phyloP scores from a whole-genome alignment of 2,329 filamentous ascomycete genomes.

The Pyrenochaeta sp. region DNA sequence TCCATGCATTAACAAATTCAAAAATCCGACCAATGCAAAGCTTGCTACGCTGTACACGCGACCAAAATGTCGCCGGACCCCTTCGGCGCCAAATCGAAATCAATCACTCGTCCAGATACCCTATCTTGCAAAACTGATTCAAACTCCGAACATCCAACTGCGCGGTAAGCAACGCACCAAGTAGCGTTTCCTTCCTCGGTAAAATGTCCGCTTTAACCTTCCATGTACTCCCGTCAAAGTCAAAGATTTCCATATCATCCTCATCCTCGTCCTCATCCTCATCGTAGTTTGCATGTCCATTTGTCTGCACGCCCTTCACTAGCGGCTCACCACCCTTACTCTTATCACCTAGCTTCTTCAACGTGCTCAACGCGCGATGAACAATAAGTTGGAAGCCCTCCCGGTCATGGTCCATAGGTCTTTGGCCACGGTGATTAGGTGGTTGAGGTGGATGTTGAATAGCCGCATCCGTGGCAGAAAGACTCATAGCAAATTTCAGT shows the following conservation, averaged over 20 bases:
- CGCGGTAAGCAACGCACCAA: constrained; percentile 56
- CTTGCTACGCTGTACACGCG: not conserved
- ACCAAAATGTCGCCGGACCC: not conserved
- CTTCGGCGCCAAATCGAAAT: not conserved
- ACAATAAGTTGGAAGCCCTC: constrained; percentile 52
- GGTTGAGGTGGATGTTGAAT: constrained; percentile 37
- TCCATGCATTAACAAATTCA: not conserved
- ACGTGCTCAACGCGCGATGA: constrained; percentile 57
- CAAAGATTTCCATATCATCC: constrained; percentile 44
- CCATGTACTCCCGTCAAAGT: constrained; percentile 42
- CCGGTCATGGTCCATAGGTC: constrained; percentile 44
- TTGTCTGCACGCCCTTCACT: constrained; percentile 38
- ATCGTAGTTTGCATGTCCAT: constrained; percentile 34
- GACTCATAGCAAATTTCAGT: constrained; percentile 75
- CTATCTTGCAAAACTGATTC: constrained; percentile 52
- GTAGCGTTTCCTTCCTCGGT: constrained; percentile 55
- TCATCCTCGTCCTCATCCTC: constrained; percentile 33
- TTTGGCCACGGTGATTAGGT: constrained; percentile 41
- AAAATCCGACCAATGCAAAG: not conserved
- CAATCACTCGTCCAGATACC: constrained; percentile 44
- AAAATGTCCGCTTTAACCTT: constrained; percentile 53
- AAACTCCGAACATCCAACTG: constrained; percentile 55
- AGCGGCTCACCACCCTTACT: constrained; percentile 46
- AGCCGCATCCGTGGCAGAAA: constrained; percentile 54
- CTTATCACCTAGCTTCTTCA: constrained; percentile 58